Conservation (phyloP, 2,329 filamentous ascomycete species). For the Leptographium procerum region DNA sequence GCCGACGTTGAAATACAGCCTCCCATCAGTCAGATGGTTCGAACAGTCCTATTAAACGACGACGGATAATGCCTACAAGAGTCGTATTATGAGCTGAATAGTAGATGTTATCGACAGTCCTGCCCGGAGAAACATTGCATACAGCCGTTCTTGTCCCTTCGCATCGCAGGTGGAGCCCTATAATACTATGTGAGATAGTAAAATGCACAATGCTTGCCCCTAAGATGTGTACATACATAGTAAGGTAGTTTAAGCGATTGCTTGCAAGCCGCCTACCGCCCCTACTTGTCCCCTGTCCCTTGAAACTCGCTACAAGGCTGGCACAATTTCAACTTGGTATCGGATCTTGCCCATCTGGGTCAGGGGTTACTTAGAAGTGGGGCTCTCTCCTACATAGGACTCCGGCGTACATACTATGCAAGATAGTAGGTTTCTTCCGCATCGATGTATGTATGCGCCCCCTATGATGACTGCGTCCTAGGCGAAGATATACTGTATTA, state of each 20-base stretch:
- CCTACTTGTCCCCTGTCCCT: slow-evolving; percentile 19
- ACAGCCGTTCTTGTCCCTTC: background rate
- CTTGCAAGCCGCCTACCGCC: background rate
- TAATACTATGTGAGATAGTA: background rate
- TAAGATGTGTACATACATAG: too few species aligned
- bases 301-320: slow-evolving; percentile 43
- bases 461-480: too few species aligned
- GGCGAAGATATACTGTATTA: too few species aligned
- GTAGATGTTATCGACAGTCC: background rate
- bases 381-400: background rate
- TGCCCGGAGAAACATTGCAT: background rate
- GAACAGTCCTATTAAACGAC: too few species aligned
- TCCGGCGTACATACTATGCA: background rate
- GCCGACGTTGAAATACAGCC: background rate
- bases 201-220: too few species aligned
- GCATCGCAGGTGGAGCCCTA: background rate
- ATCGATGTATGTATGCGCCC: too few species aligned
- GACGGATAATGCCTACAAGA: background rate
- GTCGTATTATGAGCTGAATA: background rate
- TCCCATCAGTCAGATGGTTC: background rate
- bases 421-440: too few species aligned
- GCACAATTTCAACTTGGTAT: slow-evolving; percentile 37
- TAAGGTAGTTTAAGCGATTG: too few species aligned
- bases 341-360: slow-evolving; percentile 24
- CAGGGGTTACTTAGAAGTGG: background rate